These are phyloP conservation scores for Silybum marianum DNA, from an alignment of 129 eudicot genomes.

Conservation along the genomic window DNA sequence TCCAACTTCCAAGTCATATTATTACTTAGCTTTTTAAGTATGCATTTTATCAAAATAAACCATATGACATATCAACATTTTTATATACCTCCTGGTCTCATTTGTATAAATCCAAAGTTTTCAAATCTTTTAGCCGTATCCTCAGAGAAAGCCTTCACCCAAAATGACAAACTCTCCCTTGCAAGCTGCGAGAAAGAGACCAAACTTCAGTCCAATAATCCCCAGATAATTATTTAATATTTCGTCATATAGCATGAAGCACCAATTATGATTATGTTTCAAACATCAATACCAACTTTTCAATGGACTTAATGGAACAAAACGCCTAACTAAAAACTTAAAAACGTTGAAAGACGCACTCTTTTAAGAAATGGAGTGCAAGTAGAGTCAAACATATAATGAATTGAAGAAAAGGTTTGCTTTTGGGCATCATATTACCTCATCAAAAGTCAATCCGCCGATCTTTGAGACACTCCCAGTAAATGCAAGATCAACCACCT, in stretches of 20 bases:
- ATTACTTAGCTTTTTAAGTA: neutral
- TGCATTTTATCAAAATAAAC: neutral
- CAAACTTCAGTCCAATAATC: constrained; percentile 10
- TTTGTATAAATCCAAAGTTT: too few relatives aligned
- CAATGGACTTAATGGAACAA: neutral
- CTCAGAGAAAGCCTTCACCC: too few relatives aligned
- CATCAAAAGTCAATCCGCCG: too few relatives aligned
- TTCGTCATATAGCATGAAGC: neutral
- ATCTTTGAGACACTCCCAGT: too few relatives aligned
- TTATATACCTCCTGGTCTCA: constrained; percentile 89
- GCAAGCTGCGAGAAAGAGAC: constrained; percentile 58
- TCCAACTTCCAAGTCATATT: neutral
- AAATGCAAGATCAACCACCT: too few relatives aligned
- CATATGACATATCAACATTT: neutral
- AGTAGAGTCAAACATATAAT: too few relatives aligned
- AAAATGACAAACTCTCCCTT: too few relatives aligned
- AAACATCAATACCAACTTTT: neutral
- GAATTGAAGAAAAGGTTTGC: too few relatives aligned
- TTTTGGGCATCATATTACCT: too few relatives aligned
- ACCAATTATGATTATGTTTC: neutral
- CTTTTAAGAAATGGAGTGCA: too few relatives aligned
- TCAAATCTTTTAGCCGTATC: too few relatives aligned
- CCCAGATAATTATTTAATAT: neutral
- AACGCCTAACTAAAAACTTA: neutral
- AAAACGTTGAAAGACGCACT: neutral